Conservation (phyloP, 495 filamentous ascomycete genomes). For the Apodospora peruviana region DNA sequence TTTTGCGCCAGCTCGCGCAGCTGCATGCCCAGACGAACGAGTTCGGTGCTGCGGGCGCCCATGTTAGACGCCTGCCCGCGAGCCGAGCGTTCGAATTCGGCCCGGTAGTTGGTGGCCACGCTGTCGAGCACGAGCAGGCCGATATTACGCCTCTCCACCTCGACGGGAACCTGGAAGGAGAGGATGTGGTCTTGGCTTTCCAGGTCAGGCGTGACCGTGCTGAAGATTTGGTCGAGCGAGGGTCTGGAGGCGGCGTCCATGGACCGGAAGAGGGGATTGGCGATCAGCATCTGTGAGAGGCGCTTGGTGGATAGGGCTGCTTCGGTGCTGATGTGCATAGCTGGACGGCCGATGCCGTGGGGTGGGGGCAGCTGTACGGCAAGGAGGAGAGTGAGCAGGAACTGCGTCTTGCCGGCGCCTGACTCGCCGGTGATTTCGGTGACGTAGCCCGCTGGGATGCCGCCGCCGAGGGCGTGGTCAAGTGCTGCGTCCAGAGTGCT, state of each 20-base stretch:
- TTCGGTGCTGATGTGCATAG: constrained; percentile 95
- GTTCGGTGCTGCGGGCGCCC: constrained; percentile 58
- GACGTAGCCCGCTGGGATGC: constrained; percentile 76
- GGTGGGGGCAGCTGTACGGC: constrained; percentile 73
- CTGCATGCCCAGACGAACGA: constrained; percentile 69
- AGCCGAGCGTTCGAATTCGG: constrained; percentile 64
- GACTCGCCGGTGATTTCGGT: constrained; percentile 93
- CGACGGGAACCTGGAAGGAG: constrained; percentile 81
- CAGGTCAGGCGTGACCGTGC: constrained; percentile 81
- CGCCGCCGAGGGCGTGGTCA: constrained; percentile 73
- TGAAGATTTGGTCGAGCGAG: constrained; percentile 65
- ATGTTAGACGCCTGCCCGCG: constrained; percentile 39
- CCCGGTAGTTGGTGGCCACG: constrained; percentile 90
- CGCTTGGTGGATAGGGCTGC: constrained; percentile 74
- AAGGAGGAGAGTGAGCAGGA: constrained; percentile 77
- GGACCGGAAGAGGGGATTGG: constrained; percentile 53
- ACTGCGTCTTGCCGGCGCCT: constrained; percentile 93
- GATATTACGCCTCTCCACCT: constrained; percentile 65
- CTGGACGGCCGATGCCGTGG: constrained; percentile 59
- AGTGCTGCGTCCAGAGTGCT: constrained; percentile 73
- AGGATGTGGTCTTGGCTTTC: constrained; percentile 95
- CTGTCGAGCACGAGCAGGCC: constrained; percentile 84
- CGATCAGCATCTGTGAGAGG: constrained; percentile 68
- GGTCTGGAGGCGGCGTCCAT: constrained; percentile 47
- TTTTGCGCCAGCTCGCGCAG: constrained; percentile 68